A percentile compares a stretch with the other conserved stretches of the same genome.
These are phyloP conservation scores for Beauveria sp. DNA, from an alignment of 2,329 filamentous ascomycete genomes.

Conservation along the genomic window DNA sequence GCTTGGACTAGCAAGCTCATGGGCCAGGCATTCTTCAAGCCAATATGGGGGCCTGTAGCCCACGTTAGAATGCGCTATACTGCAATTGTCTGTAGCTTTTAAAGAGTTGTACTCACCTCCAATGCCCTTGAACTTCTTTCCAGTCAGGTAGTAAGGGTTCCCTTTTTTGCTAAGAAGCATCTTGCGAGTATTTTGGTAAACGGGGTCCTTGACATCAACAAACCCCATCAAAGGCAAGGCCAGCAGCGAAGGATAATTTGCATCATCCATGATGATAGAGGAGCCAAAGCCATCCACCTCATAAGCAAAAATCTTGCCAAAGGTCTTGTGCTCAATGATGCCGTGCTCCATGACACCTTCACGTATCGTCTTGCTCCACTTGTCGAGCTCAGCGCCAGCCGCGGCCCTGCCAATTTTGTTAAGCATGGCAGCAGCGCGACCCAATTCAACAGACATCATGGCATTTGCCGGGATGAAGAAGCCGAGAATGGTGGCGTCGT, in stretches of 20 bases:
- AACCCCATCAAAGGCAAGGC: slow-evolving; percentile 76
- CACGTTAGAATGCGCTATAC: background rate
- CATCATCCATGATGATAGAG: slow-evolving; percentile 79
- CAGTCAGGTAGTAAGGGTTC: slow-evolving; percentile 84
- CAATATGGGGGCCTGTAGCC: slow-evolving; percentile 55
- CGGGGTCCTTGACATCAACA: slow-evolving; percentile 51
- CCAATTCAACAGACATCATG: slow-evolving; percentile 87
- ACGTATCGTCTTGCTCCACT: slow-evolving; percentile 55
- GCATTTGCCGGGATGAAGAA: slow-evolving; percentile 96
- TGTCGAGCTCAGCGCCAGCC: slow-evolving; percentile 47
- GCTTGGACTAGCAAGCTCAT: slow-evolving; percentile 92
- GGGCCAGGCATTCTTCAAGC: slow-evolving; percentile 87
- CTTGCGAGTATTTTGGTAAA: slow-evolving; percentile 81
- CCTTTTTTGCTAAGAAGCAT: slow-evolving; percentile 63
- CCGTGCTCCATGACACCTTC: slow-evolving; percentile 80
- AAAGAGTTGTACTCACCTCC: slow-evolving; percentile 53
- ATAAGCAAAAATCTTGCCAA: slow-evolving; percentile 75
- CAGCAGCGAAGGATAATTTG: slow-evolving; percentile 75
- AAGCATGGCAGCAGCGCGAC: slow-evolving; percentile 66
- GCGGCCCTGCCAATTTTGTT: slow-evolving; percentile 47
- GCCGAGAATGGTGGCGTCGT: slow-evolving; percentile 88
- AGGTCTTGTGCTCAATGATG: slow-evolving; percentile 66
- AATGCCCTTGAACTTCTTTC: slow-evolving; percentile 74
- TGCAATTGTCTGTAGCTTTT: background rate
- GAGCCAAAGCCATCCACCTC: slow-evolving; percentile 85